These are phyloP conservation scores for Quercus cerris DNA, from an alignment of 306 rosid genomes.

Conservation along the genomic window DNA sequence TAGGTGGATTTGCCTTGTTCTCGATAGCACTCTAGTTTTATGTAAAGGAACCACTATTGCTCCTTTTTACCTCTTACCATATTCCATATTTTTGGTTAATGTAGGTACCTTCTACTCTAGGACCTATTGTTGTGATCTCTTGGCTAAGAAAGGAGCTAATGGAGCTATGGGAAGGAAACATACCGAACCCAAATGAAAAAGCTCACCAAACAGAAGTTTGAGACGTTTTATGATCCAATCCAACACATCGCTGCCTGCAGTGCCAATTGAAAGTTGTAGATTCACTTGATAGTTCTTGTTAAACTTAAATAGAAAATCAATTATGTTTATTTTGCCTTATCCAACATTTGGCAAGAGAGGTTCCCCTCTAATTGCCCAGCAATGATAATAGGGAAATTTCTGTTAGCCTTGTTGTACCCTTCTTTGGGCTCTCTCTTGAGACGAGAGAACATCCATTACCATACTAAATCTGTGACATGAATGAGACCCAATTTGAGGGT, in stretches of 20 bases:
- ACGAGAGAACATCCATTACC: neutral
- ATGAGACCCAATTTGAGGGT: neutral
- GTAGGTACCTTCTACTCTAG: conserved; percentile 94
- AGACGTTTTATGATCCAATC: conserved; percentile 8
- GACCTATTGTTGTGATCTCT: conserved; percentile 70
- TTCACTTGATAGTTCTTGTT: conserved; percentile 30
- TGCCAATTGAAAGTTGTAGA: conserved; percentile 54
- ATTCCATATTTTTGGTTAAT: conserved; percentile 16
- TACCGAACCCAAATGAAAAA: conserved; percentile 55
- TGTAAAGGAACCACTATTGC: neutral
- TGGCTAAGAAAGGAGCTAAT: conserved; percentile 79
- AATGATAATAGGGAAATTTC: neutral
- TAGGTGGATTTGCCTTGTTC: too few relatives aligned
- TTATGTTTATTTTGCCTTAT: neutral
- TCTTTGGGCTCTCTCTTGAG: neutral
- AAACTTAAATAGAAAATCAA: neutral
- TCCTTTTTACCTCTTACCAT: neutral
- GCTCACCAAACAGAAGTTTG: conserved; percentile 70
- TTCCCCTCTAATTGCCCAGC: neutral
- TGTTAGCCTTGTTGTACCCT: neutral
- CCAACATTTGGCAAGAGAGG: neutral
- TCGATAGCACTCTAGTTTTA: neutral
- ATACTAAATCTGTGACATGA: neutral
- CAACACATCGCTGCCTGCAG: conserved; percentile 13
- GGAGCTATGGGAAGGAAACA: conserved; percentile 88